phyloP scores from a whole-genome alignment of 1,139 yeast genomes.

The Meyerozyma carpophila region DNA sequence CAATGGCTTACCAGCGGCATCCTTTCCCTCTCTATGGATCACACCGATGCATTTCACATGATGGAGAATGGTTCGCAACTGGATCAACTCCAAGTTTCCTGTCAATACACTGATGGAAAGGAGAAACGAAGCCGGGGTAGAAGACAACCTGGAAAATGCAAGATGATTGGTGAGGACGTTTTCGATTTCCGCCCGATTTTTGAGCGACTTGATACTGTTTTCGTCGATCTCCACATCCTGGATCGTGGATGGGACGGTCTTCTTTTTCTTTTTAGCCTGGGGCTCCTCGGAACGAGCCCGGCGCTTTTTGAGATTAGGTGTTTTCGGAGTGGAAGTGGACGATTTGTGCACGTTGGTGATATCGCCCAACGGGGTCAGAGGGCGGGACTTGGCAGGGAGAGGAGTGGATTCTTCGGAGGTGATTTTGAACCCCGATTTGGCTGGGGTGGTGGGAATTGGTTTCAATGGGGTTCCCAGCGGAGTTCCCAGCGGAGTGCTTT shows the following conservation, averaged over 20 bases:
- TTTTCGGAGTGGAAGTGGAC: neutral
- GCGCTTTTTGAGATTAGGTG: conserved; percentile 4
- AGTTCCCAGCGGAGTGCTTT: conserved; percentile 5
- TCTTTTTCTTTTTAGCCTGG: conserved; percentile 10
- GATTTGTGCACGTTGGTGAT: conserved; percentile 15
- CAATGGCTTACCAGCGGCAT: conserved; percentile 91
- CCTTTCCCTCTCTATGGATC: conserved; percentile 83
- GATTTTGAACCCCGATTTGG: conserved; percentile 10
- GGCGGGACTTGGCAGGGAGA: conserved; percentile 6
- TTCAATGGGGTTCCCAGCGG: conserved; percentile 4
- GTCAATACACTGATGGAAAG: conserved; percentile 53
- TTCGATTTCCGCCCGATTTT: conserved; percentile 45
- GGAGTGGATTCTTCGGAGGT: conserved; percentile 23
- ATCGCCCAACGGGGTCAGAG: conserved; percentile 20
- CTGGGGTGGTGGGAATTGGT: conserved; percentile 12
- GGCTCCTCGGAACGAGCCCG: conserved; percentile 30
- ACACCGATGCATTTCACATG: conserved; percentile 66
- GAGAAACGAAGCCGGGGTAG: conserved; percentile 73
- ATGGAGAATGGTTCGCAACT: conserved; percentile 48
- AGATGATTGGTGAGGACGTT: conserved; percentile 75
- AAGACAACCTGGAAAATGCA: conserved; percentile 83
- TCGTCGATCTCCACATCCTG: conserved; percentile 20
- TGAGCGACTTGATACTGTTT: conserved; percentile 24
- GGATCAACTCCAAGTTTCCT: conserved; percentile 37
- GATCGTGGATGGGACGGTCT: conserved; percentile 7